Evolutionary conservation across 495 filamentous ascomycete genomes (phyloP).

Genomic region (Penicillium atrosanguineum): DNA sequence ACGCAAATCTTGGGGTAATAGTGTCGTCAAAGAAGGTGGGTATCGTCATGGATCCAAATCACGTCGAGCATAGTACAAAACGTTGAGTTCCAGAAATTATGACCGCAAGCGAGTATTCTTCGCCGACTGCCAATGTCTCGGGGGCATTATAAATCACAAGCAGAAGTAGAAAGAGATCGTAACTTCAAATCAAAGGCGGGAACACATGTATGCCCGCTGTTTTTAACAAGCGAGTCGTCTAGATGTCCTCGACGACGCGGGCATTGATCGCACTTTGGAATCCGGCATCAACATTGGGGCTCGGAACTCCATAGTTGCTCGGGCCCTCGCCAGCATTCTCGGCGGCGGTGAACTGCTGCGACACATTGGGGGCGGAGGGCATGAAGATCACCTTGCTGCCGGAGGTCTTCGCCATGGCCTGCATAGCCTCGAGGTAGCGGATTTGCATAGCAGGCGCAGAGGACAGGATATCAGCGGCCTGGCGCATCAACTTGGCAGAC

Average conservation of each 20-base stretch:
- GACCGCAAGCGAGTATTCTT: not conserved
- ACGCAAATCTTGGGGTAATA: not conserved
- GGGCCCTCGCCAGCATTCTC: conserved; percentile 60
- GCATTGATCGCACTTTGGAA: conserved; percentile 86
- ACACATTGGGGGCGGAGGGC: conserved; percentile 56
- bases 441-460: conserved; percentile 99
- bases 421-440: conserved; percentile 98
- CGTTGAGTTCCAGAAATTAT: not conserved
- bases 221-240: conserved; percentile 2
- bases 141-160: conserved; percentile 21
- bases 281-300: conserved; percentile 46
- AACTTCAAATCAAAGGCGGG: conserved; percentile 9
- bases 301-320: conserved; percentile 45
- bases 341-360: conserved; percentile 47
- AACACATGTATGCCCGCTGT: too few relatives aligned
- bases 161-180: conserved; percentile 12
- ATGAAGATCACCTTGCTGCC: conserved; percentile 98
- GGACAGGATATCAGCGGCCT: conserved; percentile 92
- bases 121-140: not conserved
- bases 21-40: conserved; percentile 33
- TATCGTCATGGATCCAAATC: conserved; percentile 33
- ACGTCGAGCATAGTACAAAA: conserved; percentile 20
- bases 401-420: conserved; percentile 94
- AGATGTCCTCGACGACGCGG: conserved; percentile 85
- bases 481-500: conserved; percentile 93